Evolutionary conservation across 2,329 filamentous ascomycete species (phyloP).

Genomic region (Scleromitrula shiraiana): DNA sequence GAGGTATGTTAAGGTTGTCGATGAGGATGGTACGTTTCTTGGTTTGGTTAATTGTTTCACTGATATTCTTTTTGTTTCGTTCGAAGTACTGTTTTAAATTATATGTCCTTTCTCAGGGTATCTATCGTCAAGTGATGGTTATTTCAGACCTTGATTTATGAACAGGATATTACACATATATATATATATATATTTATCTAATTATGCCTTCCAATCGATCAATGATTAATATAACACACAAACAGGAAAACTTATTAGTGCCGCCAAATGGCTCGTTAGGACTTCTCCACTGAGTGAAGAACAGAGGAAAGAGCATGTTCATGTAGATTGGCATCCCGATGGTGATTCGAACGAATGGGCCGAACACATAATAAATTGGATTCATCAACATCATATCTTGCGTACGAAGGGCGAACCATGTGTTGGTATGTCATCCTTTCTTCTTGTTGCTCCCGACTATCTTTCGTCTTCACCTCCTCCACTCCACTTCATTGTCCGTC

Average conservation of each 20-base stretch:
- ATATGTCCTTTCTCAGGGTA: too few relatives aligned
- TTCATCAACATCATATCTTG: constrained; percentile 11
- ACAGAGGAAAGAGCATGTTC: constrained; percentile 11
- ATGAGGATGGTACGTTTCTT: constrained; percentile 10
- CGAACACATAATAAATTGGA: constrained; percentile 10
- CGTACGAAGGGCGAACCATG: constrained; percentile 13
- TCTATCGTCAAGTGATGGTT: too few relatives aligned
- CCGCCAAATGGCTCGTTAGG: constrained; percentile 5
- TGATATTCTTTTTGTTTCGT: neutral
- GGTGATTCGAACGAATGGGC: constrained; percentile 15
- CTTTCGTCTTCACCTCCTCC: neutral
- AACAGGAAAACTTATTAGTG: constrained; percentile 3
- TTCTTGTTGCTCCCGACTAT: neutral
- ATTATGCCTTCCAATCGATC: too few relatives aligned
- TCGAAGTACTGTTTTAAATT: neutral
- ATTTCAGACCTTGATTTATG: too few relatives aligned
- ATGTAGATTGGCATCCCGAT: constrained; percentile 16
- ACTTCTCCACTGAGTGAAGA: constrained; percentile 6
- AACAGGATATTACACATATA: too few relatives aligned
- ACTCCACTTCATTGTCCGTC: too few relatives aligned
- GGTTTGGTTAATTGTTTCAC: neutral
- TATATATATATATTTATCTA: too few relatives aligned
- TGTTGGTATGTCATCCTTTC: constrained; percentile 12
- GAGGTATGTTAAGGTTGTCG: constrained; percentile 17
- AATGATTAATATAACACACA: neutral